Base-by-base conservation (phyloP, 176 grass and related monocot species). In the Pontederia crassipes region DNA sequence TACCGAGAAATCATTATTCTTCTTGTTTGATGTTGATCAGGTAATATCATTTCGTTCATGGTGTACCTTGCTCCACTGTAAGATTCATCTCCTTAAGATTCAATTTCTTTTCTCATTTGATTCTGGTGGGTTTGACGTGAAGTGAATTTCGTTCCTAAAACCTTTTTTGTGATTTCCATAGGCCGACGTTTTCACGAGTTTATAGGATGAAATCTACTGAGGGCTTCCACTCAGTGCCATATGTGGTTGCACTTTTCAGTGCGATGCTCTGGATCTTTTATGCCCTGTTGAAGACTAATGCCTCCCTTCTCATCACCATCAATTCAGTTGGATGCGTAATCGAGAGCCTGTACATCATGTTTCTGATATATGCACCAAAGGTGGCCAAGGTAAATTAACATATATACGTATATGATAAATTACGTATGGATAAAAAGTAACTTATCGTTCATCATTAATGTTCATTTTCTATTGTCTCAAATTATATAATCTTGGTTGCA, bases 221-320 rank as follows among this genome's bases (percentile, higher is more conserved):
- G 64, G 86, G 83, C 0, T 96, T 90, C 76, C 86, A 82, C 52
- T 96, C 86, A 50, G 73, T 85, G 18, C 91, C 91, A 2, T 96
- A 96, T 66, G 46, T 96, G 12, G 91, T 96, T 54, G 80, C 86
- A 8, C 77, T 96, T 29, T 90, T 96, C 80, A 90, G 91, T 60
- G 82, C 83, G 59, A 80, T 80, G 86, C 67, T 96, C 28, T 96
- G 91, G 91, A 90, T 90, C 66, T 82, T 75, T 67, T 96, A 96
- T 67, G 91, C 86, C 10, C 49, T 85, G 45, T 9, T 90, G 50
- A 96, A 96, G 71, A 60, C 86, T 54, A 76, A 89, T 45, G 20
- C 83, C 13, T 62, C 14, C 68, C 80, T 95, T 12, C 80, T 95
- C 9, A 32, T 95, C 17, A 87, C 86, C 72, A 87, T 95, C 80